These are phyloP conservation scores for Ascochyta viciae-villosae DNA, from an alignment of 2,329 filamentous ascomycete genomes.

Conservation along the genomic window DNA sequence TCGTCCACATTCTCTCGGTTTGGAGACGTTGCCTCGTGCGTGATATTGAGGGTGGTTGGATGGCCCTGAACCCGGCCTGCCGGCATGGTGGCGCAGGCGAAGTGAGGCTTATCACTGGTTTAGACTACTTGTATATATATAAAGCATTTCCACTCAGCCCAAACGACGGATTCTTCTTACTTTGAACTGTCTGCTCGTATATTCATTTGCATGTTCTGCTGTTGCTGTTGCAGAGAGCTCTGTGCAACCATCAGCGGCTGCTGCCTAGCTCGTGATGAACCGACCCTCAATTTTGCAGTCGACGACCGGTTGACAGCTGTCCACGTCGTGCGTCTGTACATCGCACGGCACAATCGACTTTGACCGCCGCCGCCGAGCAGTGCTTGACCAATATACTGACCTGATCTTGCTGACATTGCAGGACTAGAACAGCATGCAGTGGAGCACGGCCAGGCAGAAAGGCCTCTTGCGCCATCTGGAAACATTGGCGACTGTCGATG, in stretches of 20 bases:
- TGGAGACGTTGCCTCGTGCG: constrained; percentile 11
- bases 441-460: constrained; percentile 31
- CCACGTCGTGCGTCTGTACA: constrained; percentile 16
- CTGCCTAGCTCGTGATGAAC: constrained; percentile 35
- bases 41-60: constrained; percentile 33
- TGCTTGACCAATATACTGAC: constrained; percentile 14
- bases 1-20: constrained; percentile 2
- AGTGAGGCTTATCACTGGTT: constrained; percentile 46
- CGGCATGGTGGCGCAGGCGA: constrained; percentile 33
- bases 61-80: constrained; percentile 17
- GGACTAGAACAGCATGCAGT: constrained; percentile 24
- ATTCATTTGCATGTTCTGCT: background rate
- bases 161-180: background rate
- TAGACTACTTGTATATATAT: constrained; percentile 17
- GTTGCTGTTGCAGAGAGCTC: background rate
- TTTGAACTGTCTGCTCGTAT: background rate
- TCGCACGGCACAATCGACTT: constrained; percentile 9
- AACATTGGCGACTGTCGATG: constrained; percentile 21
- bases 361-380: constrained; percentile 9
- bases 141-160: background rate
- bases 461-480: constrained; percentile 22
- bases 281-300: constrained; percentile 21
- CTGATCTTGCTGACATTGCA: constrained; percentile 32
- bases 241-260: constrained; percentile 15
- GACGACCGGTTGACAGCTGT: constrained; percentile 22